These are phyloP conservation scores for Leptographium procerum DNA, from an alignment of 2,329 filamentous ascomycete species.

Conservation along the genomic window DNA sequence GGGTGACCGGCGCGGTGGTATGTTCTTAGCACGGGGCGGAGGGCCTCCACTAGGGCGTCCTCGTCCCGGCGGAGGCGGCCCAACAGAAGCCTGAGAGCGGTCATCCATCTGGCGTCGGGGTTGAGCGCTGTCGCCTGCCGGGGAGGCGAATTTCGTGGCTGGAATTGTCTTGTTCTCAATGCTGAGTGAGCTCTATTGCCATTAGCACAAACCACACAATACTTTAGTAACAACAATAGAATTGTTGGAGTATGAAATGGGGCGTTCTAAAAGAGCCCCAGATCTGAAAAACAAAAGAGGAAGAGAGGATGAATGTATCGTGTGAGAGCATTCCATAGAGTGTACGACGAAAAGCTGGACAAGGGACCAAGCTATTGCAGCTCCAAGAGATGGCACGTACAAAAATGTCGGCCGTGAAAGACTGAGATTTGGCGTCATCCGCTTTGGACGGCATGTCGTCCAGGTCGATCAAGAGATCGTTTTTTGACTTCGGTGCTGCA, in stretches of 20 bases:
- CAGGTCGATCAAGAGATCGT: constrained; percentile 26
- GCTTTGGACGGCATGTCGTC: constrained; percentile 39
- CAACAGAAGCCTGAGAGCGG: constrained; percentile 4
- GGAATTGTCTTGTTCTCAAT: constrained; percentile 44
- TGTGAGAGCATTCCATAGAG: not conserved
- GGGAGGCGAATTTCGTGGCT: not conserved
- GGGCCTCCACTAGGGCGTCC: constrained; percentile 28
- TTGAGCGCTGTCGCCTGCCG: not conserved
- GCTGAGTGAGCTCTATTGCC: constrained; percentile 50
- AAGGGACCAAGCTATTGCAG: constrained; percentile 1
- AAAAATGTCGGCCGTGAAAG: constrained; percentile 61
- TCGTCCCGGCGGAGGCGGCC: constrained; percentile 15
- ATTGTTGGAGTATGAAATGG: not conserved
- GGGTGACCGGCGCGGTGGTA: constrained; percentile 33
- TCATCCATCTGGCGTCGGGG: not conserved
- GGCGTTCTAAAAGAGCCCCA: not conserved
- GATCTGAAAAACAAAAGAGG: not conserved
- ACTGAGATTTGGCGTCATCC: constrained; percentile 38
- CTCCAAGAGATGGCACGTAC: constrained; percentile 42
- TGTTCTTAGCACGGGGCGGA: constrained; percentile 34
- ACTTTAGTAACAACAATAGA: not conserved
- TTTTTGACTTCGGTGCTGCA: constrained; percentile 8
- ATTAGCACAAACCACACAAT: not conserved
- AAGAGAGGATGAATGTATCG: not conserved
- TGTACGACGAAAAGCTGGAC: not conserved